Base-by-base conservation (phyloP, 2,329 filamentous ascomycete species). In the Hypoxylon sp. region DNA sequence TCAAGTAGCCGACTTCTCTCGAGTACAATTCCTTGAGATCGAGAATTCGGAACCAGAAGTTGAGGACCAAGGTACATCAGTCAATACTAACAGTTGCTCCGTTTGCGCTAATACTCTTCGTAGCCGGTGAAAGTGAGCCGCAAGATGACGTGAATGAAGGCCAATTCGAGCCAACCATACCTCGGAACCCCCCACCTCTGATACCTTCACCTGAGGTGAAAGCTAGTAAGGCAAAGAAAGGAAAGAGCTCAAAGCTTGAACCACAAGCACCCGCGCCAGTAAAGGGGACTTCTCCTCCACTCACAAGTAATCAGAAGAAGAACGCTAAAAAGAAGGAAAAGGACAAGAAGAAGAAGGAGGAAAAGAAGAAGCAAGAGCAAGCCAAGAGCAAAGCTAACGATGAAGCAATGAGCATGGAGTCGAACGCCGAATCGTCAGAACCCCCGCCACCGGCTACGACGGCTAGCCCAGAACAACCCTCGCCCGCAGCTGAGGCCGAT, bases 11-110 rank as follows among this genome's bases (percentile, higher is more conserved):
- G 57, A 75, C 61, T 76, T 65, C 51, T 72, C 74, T 19, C 51
- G 71, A 19, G 21, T 76, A 56, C 67, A 71, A 60, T 74, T 65
- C 67, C 27, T 58, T 37, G 1, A 60, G 11, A 11, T 62, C 39
- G 24, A 67, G 32, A 31, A 67, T 32, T 70, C 73, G 32, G 72
- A 72, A 37, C 59, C 65, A 35, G 72, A 74, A 29, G 32, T 46
- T 56, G 71, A 74, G 27, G 39, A 72, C 35, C 32, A 72, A 73
- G 75, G 75, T 76, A 74, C 50, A 70, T 68, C 37, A 50, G 6
- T 42, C 46, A 19, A 54, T 35, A 37, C 17, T 24, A 35, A 35
- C 15, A 65, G 10, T 53, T 54, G 8, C 55, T 3, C 31, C 35
- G 32, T 54, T 59, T 69, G 67, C 55, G 67, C 74, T 74, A 75